A percentile compares a stretch with the other conserved stretches of the same genome.
phyloP scores from a whole-genome alignment of 2,329 filamentous ascomycete genomes.

The Exophiala spinifera region DNA sequence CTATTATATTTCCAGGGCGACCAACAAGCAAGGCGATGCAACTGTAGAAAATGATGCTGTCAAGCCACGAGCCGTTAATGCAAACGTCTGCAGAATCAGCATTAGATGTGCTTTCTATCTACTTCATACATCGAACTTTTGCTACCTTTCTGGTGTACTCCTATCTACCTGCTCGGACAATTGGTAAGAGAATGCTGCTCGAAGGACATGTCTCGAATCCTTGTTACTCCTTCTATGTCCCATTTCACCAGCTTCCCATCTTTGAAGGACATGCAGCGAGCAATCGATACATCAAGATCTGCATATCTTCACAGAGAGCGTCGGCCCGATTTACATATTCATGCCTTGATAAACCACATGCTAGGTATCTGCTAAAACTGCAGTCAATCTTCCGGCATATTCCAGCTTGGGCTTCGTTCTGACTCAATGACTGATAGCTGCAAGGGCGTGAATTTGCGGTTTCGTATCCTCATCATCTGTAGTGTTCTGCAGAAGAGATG shows the following conservation, averaged over 20 bases:
- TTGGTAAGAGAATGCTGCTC: conserved; percentile 11
- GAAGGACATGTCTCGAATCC: conserved; percentile 8
- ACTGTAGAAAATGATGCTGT: background rate
- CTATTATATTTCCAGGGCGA: too few species aligned
- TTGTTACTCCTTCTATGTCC: conserved; percentile 7
- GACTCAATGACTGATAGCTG: background rate
- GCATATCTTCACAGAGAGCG: conserved; percentile 24
- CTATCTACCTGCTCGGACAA: background rate
- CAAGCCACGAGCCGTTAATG: background rate
- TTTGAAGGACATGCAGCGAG: conserved; percentile 11
- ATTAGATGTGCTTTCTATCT: background rate
- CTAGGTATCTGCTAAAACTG: conserved; percentile 1
- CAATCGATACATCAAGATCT: conserved; percentile 22
- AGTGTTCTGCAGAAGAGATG: background rate
- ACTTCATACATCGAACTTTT: background rate
- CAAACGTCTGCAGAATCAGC: background rate
- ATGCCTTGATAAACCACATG: conserved; percentile 19
- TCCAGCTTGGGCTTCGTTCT: background rate
- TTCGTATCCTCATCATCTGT: background rate
- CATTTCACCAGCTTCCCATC: conserved; percentile 13
- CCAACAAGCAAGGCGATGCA: background rate
- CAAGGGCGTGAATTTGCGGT: background rate
- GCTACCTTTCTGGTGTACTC: background rate
- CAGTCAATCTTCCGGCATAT: conserved; percentile 1
- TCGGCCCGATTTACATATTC: conserved; percentile 18